These are phyloP conservation scores for Fomitopsis pinicola DNA, from an alignment of 1,284 basidiomycete genomes.

Conservation along the genomic window DNA sequence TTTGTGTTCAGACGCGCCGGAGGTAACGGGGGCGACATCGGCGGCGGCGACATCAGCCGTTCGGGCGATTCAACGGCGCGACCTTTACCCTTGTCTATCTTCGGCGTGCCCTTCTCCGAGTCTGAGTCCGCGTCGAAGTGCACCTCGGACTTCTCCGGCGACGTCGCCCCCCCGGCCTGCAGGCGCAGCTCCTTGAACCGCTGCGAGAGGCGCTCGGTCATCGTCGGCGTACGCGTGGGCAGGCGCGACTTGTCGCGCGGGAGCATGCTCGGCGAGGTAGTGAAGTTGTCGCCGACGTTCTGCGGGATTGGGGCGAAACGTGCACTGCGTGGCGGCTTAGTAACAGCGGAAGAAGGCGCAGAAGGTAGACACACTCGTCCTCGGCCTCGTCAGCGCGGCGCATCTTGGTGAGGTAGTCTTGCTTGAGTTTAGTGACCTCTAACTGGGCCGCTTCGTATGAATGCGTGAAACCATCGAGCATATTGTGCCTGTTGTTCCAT, in stretches of 20 bases:
- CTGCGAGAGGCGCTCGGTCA: constrained; percentile 74
- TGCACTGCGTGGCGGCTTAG: constrained; percentile 37
- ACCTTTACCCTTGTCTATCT: constrained; percentile 77
- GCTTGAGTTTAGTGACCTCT: constrained; percentile 70
- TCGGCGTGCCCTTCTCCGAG: constrained; percentile 33
- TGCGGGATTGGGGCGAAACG: constrained; percentile 75
- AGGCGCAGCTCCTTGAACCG: constrained; percentile 70
- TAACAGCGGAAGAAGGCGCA: neutral
- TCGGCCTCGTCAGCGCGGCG: constrained; percentile 84
- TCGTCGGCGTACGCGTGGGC: constrained; percentile 43
- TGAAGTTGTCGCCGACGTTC: constrained; percentile 63
- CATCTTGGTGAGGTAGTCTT: constrained; percentile 73
- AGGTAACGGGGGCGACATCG: constrained; percentile 53
- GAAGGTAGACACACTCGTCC: constrained; percentile 66
- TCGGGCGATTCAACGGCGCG: constrained; percentile 48
- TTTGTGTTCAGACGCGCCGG: constrained; percentile 26
- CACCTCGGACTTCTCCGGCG: constrained; percentile 24
- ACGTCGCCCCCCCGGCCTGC: constrained; percentile 37
- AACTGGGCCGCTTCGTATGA: constrained; percentile 60
- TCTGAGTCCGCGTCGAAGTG: constrained; percentile 34
- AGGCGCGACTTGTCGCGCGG: constrained; percentile 48
- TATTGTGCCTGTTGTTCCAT: constrained; percentile 45
- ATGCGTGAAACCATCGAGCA: constrained; percentile 69
- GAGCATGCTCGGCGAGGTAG: constrained; percentile 63
- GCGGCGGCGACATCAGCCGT: constrained; percentile 53